Conservation (phyloP, 331 rosid genomes). For the Saraca asoca region DNA sequence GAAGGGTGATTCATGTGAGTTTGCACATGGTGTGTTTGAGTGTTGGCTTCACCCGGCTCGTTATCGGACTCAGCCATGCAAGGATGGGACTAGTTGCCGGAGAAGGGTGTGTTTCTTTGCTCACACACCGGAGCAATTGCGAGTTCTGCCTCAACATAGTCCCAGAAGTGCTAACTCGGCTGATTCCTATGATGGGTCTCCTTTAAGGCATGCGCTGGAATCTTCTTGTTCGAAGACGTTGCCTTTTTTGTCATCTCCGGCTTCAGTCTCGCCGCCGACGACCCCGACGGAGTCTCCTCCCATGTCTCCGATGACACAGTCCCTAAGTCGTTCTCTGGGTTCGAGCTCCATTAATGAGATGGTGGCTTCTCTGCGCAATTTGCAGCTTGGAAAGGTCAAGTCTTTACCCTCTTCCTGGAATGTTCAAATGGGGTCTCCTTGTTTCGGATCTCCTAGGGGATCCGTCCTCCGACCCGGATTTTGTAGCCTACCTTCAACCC, state of each 20-base stretch:
- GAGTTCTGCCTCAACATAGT: constrained; percentile 70
- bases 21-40: constrained; percentile 95
- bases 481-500: constrained; percentile 69
- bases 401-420: constrained; percentile 58
- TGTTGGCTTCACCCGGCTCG: constrained; percentile 98
- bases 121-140: constrained; percentile 86
- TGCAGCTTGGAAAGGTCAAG: constrained; percentile 68
- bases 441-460: constrained; percentile 73
- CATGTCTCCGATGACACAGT: constrained; percentile 57
- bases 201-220: constrained; percentile 54
- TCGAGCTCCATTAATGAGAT: constrained; percentile 53
- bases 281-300: constrained; percentile 72
- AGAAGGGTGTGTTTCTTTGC: constrained; percentile 92
- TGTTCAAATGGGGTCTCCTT: constrained; percentile 59
- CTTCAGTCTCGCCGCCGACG: constrained; percentile 61
- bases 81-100: constrained; percentile 85
- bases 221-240: constrained; percentile 36
- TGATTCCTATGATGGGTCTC: constrained; percentile 83
- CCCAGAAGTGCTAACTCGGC: constrained; percentile 49
- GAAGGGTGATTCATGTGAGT: constrained; percentile 83
- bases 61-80: constrained; percentile 95
- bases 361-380: constrained; percentile 62
- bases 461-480: constrained; percentile 72
- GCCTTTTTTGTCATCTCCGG: constrained; percentile 52
- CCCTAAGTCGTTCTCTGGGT: constrained; percentile 56